Evolutionary conservation across 305 asterid genomes (phyloP).

Genomic region (Fraxinus floribunda): DNA sequence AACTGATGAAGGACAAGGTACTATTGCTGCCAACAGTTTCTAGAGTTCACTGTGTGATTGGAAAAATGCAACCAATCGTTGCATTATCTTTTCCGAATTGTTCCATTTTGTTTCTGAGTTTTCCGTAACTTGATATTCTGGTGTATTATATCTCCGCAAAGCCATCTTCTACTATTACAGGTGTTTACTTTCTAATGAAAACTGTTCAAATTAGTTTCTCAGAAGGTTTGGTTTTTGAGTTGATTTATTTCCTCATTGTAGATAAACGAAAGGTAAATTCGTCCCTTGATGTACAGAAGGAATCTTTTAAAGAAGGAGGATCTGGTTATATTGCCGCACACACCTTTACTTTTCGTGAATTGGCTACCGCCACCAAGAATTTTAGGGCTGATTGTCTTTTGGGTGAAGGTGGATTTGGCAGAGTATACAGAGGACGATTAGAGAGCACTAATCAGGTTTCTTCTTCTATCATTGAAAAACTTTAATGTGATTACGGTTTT

Average conservation of each 20-base stretch:
- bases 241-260: not conserved
- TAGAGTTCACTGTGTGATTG: not conserved
- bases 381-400: slow-evolving; percentile 36
- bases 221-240: not conserved
- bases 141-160: not conserved
- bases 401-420: slow-evolving; percentile 53
- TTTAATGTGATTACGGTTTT: not conserved
- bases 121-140: not conserved
- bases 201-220: not conserved
- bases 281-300: not conserved
- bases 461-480: not conserved
- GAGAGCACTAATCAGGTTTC: slow-evolving; percentile 37
- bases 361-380: slow-evolving; percentile 39
- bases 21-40: not conserved
- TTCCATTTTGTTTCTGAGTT: not conserved
- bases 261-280: not conserved
- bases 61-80: not conserved
- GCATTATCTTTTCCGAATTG: not conserved
- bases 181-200: not conserved
- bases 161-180: not conserved
- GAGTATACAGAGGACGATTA: slow-evolving; percentile 39
- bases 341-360: slow-evolving; percentile 30
- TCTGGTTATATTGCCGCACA: slow-evolving; percentile 18
- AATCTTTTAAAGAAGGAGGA: slow-evolving; percentile 19
- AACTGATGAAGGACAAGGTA: not conserved